A percentile compares a stretch with the other conserved stretches of the same genome.
Evolutionary conservation across 1,284 basidiomycete species (phyloP).

Genomic region (Ganoderma meredithae): DNA sequence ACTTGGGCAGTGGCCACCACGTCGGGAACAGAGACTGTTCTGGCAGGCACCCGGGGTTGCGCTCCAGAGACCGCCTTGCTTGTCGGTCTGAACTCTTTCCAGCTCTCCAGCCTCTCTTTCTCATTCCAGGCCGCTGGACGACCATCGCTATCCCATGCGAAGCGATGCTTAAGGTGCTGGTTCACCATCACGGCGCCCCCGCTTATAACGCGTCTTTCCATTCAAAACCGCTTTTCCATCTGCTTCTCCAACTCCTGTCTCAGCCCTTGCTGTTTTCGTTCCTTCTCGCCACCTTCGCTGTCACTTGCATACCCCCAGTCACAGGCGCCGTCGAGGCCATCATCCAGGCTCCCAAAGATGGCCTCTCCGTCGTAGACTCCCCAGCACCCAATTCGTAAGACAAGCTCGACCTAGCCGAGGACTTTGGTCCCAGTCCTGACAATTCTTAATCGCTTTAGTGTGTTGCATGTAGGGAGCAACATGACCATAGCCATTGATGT

Average conservation of each 20-base stretch:
- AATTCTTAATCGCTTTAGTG: slow-evolving; percentile 27
- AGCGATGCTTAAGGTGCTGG: slow-evolving; percentile 34
- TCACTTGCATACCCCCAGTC: slow-evolving; percentile 23
- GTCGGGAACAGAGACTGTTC: slow-evolving; percentile 5
- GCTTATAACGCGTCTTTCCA: slow-evolving; percentile 12
- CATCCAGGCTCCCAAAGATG: slow-evolving; percentile 52
- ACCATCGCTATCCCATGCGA: slow-evolving; percentile 28
- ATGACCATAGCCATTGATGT: slow-evolving; percentile 56
- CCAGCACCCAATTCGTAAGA: slow-evolving; percentile 53
- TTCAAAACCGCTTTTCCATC: slow-evolving; percentile 3
- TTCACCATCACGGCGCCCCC: slow-evolving; percentile 30
- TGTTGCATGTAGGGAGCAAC: slow-evolving; percentile 44
- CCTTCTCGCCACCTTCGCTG: slow-evolving; percentile 21
- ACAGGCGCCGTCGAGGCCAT: slow-evolving; percentile 39
- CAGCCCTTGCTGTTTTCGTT: slow-evolving; percentile 21
- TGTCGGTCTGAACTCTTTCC: slow-evolving; percentile 14
- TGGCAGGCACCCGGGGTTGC: slow-evolving; percentile 15
- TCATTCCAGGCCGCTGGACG: slow-evolving; percentile 27
- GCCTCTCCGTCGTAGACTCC: slow-evolving; percentile 57
- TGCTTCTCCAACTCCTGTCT: slow-evolving; percentile 19
- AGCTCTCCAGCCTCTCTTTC: slow-evolving; percentile 16
- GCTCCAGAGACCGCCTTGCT: slow-evolving; percentile 9
- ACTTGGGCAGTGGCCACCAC: background rate
- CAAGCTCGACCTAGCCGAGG: background rate
- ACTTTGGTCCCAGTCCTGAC: slow-evolving; percentile 2